Evolutionary conservation across 805 yeast genomes (phyloP), one percentile per base, ranked within the genome.

Genomic region (Yarrowia porcina): DNA sequence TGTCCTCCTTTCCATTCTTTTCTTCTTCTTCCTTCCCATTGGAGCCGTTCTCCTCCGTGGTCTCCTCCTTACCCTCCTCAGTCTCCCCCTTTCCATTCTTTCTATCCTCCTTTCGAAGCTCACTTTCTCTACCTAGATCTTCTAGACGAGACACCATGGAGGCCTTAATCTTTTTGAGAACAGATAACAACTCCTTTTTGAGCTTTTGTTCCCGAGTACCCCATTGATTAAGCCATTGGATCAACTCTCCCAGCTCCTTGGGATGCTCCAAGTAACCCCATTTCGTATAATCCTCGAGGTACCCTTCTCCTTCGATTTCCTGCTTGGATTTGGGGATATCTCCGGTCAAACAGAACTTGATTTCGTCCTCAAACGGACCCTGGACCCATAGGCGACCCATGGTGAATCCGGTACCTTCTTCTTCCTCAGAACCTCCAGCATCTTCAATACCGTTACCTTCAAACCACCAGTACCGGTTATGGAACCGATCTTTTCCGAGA

Each of bases 401-500:
- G 27, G 87, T 78, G 69, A 87, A 90, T 0, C 61, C 68, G 7
- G 54, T 65, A 1, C 57, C 44, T 32, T 63, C 67, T 8, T 38
- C 70, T 67, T 54, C 61, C 17, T 38, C 49, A 9, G 47, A 28
- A 2, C 30, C 47, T 6, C 39, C 17, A 4, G 61, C 49, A n/a
- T 64, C 45, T 52, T 64, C 65, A 52, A 90, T 77, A 0, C 98
- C 99, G 70, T 88, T 87, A 66, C 80, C 80, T 70, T 93, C 98
- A 71, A 91, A 85, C 97, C 97, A 94, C 96, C 96, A 94, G 72
- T 93, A 94, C 67, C 92, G 79, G 75, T 94, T 94, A 72, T 79
- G 91, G 64, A 83, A 82, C 57, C 96, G 77, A 73, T 94, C 99
- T 64, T 85, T 81, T 2, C 99, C 99, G 27, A 94, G 76, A 30